phyloP scores from a whole-genome alignment of 78 protist species.

The Dictyostelium purpureum region DNA sequence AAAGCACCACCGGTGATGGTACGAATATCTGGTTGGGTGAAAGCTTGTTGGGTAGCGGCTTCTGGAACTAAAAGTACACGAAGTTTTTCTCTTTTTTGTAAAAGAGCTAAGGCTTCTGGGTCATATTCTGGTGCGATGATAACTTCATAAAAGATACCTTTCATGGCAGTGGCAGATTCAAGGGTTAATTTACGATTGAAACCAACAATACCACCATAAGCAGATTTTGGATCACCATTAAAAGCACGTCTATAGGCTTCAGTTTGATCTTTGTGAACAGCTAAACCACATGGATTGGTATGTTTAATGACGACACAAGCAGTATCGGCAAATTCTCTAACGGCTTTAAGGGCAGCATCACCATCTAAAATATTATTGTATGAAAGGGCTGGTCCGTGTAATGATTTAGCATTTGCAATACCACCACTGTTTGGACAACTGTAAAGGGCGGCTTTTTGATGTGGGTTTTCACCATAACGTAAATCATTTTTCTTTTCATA shows the following conservation, averaged over 20 bases:
- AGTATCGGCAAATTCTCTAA: slow-evolving; percentile 36
- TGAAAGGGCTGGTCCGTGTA: slow-evolving; percentile 67
- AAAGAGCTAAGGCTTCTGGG: slow-evolving; percentile 30
- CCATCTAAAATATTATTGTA: slow-evolving; percentile 78
- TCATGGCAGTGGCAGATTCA: slow-evolving; percentile 53
- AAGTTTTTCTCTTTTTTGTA: slow-evolving; percentile 37
- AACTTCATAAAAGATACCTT: slow-evolving; percentile 66
- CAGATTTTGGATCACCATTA: slow-evolving; percentile 63
- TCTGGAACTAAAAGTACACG: slow-evolving; percentile 42
- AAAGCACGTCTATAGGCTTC: slow-evolving; percentile 76
- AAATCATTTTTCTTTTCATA: slow-evolving; percentile 68
- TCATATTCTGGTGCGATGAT: slow-evolving; percentile 76
- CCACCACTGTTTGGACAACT: slow-evolving; percentile 11
- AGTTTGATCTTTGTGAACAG: slow-evolving; percentile 21
- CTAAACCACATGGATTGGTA: slow-evolving; percentile 77
- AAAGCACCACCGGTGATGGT: slow-evolving; percentile 79
- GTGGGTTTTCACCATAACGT: slow-evolving; percentile 93
- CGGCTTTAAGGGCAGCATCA: slow-evolving; percentile 67
- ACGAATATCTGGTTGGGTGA: slow-evolving; percentile 53
- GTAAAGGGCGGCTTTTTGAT: slow-evolving; percentile 83
- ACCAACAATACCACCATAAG: slow-evolving; percentile 79
- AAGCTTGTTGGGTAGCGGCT: slow-evolving; percentile 38
- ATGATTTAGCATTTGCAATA: slow-evolving; percentile 48
- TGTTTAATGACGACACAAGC: slow-evolving; percentile 75
- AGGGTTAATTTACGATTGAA: slow-evolving; percentile 54